A percentile compares a stretch with the other conserved stretches of the same genome.
Evolutionary conservation across 2,329 filamentous ascomycete genomes (phyloP).

Genomic region (Ophiostoma angusticollis): DNA sequence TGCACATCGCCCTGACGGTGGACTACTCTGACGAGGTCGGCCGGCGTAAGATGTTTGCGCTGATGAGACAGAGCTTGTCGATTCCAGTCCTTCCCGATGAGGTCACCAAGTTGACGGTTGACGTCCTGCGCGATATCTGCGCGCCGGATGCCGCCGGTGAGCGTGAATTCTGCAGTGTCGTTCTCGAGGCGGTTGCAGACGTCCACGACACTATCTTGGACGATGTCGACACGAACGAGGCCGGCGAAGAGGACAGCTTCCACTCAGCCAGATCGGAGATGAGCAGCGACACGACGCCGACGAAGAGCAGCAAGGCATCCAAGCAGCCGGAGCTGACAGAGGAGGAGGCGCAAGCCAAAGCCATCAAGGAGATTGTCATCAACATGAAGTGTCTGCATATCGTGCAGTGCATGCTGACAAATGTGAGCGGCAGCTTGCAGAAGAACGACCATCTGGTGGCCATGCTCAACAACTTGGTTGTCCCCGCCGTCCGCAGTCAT

Average conservation of each 20-base stretch:
- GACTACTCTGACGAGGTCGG: conserved; percentile 98
- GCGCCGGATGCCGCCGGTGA: conserved; percentile 61
- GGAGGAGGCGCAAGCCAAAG: conserved; percentile 59
- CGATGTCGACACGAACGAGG: conserved; percentile 39
- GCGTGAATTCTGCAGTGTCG: conserved; percentile 69
- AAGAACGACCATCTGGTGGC: conserved; percentile 83
- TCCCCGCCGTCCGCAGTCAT: conserved; percentile 86
- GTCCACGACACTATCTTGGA: conserved; percentile 88
- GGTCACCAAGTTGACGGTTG: conserved; percentile 74
- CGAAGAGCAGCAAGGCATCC: conserved; percentile 28
- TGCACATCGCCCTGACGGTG: conserved; percentile 81
- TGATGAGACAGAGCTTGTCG: conserved; percentile 74
- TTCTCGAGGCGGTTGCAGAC: conserved; percentile 89
- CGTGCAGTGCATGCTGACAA: conserved; percentile 92
- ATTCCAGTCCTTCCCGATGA: conserved; percentile 84
- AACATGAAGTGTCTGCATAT: conserved; percentile 98
- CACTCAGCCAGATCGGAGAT: conserved; percentile 85
- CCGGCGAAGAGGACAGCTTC: conserved; percentile 68
- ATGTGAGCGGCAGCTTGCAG: conserved; percentile 77
- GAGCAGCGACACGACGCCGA: conserved; percentile 49
- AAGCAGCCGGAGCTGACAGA: conserved; percentile 34
- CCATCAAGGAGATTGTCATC: conserved; percentile 81
- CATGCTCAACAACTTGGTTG: conserved; percentile 96
- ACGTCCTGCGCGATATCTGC: conserved; percentile 72
- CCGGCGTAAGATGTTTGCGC: conserved; percentile 85